phyloP scores from a whole-genome alignment of 257 asterid species.

The Solanum piurae region DNA sequence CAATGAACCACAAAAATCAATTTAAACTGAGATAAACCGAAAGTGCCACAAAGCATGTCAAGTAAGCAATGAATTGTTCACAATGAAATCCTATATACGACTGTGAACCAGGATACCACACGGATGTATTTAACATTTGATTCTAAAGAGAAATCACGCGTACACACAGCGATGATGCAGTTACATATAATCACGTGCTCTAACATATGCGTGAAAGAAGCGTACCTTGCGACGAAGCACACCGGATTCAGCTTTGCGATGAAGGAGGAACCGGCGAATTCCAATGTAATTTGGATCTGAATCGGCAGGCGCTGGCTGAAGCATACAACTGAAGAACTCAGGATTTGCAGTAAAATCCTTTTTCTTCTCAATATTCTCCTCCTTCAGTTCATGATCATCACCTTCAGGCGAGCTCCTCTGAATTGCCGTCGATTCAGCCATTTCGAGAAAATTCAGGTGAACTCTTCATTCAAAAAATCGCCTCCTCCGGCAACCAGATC shows the following conservation, averaged over 20 bases:
- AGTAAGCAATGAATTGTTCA: not conserved
- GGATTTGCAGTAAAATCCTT: slow-evolving; percentile 44
- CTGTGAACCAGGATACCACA: not conserved
- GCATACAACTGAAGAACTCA: slow-evolving; percentile 76
- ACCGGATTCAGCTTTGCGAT: slow-evolving; percentile 76
- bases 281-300: slow-evolving; percentile 86
- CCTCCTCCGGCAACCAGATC: slow-evolving; percentile 2
- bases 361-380: slow-evolving; percentile 20
- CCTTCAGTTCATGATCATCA: slow-evolving; percentile 24
- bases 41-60: not conserved
- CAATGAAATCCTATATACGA: not conserved
- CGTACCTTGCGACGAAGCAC: slow-evolving; percentile 71
- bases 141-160: not conserved
- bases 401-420: slow-evolving; percentile 17
- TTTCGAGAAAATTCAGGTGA: slow-evolving; percentile 8
- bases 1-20: not conserved
- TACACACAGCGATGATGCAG: not conserved
- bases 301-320: slow-evolving; percentile 68
- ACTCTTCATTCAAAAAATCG: not conserved
- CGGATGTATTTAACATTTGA: not conserved
- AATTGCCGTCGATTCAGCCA: slow-evolving; percentile 43
- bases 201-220: not conserved
- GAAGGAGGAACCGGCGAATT: slow-evolving; percentile 84
- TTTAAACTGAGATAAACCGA: not conserved
- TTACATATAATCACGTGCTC: not conserved